Evolutionary conservation across 2,329 filamentous ascomycete genomes (phyloP).

Genomic region (Fusarium odoratissimum): DNA sequence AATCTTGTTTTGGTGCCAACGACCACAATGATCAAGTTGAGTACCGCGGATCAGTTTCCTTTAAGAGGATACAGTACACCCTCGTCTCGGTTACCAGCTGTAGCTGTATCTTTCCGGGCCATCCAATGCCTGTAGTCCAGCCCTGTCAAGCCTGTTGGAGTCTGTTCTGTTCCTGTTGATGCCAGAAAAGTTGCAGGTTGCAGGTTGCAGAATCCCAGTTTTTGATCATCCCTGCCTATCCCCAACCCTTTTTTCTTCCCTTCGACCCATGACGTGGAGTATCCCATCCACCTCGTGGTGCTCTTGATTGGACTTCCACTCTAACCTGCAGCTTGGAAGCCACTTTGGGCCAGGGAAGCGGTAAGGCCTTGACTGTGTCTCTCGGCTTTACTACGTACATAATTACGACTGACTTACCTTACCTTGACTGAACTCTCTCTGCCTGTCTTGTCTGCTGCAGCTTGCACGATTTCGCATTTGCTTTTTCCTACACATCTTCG

Average conservation of each 20-base stretch:
- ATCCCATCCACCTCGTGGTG: constrained; percentile 35
- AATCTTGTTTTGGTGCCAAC: constrained; percentile 30
- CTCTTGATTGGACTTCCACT: constrained; percentile 39
- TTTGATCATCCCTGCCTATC: constrained; percentile 19
- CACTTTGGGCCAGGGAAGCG: constrained; percentile 42
- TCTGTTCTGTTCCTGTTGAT: constrained; percentile 6
- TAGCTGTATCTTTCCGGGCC: not conserved
- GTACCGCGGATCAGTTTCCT: constrained; percentile 16
- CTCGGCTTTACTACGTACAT: constrained; percentile 35
- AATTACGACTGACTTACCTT: constrained; percentile 11
- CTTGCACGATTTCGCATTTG: constrained; percentile 27
- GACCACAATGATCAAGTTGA: constrained; percentile 10
- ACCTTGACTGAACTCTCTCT: not conserved
- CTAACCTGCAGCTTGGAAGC: constrained; percentile 41
- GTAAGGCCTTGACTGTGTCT: constrained; percentile 36
- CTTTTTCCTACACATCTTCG: constrained; percentile 1
- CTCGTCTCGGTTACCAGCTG: constrained; percentile 4
- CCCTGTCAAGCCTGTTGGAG: constrained; percentile 7
- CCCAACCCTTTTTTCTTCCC: constrained; percentile 27
- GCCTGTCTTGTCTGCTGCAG: not conserved
- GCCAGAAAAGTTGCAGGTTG: constrained; percentile 25
- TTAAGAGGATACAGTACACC: not conserved
- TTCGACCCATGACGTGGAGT: constrained; percentile 44
- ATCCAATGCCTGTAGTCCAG: constrained; percentile 1
- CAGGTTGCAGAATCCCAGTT: constrained; percentile 18